Base-by-base conservation (phyloP, 163 green algal genomes). In the Scenedesmus sp. region DNA sequence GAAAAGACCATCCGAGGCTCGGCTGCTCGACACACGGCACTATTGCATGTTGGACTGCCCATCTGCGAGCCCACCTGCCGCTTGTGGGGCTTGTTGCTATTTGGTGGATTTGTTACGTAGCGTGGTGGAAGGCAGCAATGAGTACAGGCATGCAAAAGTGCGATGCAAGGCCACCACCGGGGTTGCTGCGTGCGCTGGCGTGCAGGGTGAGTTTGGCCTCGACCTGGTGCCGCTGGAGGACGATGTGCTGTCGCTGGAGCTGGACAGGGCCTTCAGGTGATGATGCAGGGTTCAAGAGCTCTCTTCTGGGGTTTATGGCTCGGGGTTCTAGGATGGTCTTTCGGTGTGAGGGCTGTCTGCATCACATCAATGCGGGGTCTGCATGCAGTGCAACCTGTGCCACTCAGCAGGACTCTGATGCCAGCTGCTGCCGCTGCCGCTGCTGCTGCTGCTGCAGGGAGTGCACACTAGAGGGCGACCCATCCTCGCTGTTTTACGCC, bases 231-330 rank as follows among this genome's bases (percentile, higher is more conserved):
- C 97, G 1, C 94, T 98, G 78, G 96, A 98, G 51, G 96, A 98
- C 37, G 97, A 99, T 84, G 93, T 99, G 16, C 90, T 99, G 3
- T 97, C 94, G 30, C 92, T 99, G 80, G 97, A 99, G 93, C 83
- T 97, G 43, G 95, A 97, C 13, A 44, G 7, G 1, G 92, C 92
- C 7, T 97, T 96, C 91, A 84, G 80, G 61, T 90, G 49, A 70
- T 22, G 44, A n/a, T 44, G 37, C 68, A 91, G 81, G 81, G 56
- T 65, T 72, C n/a, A 49, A 26, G 37, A 22, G 35, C 40, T 59
- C 26, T 26, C 53, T 30, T 13, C 3, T 68, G 16, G 53, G 18
- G 53, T 68, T 68, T 26, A 68, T 30, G 53, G 53, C 53, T 26
- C 18, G 81, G 49, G 49, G 13, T 56, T 56, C 49, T 56, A 20